Percentiles rank a stretch among this genome's conserved stretches.
These are phyloP conservation scores for Umbelopsis ramanniana DNA, from an alignment of 192 early-diverging fungal genomes.

Conservation along the genomic window DNA sequence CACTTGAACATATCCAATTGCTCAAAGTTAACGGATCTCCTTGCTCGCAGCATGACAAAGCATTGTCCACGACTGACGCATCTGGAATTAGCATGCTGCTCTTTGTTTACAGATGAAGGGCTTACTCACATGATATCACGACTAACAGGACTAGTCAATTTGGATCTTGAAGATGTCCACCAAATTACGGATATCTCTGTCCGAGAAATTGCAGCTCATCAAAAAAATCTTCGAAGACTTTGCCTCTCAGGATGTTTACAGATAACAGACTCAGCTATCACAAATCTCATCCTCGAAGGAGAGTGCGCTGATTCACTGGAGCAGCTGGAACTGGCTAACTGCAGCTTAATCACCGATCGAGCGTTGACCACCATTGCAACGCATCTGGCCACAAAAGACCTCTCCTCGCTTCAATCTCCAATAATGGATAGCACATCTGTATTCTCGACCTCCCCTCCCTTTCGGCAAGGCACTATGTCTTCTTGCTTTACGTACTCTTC, in stretches of 20 bases:
- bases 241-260: constrained; percentile 46
- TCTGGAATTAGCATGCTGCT: constrained; percentile 53
- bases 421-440: constrained; percentile 14
- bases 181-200: constrained; percentile 38
- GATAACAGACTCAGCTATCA: constrained; percentile 42
- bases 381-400: constrained; percentile 39
- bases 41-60: constrained; percentile 39
- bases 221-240: constrained; percentile 31
- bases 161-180: constrained; percentile 45
- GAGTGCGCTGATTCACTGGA: constrained; percentile 35
- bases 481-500: constrained; percentile 12
- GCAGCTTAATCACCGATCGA: constrained; percentile 48
- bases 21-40: constrained; percentile 38
- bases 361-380: constrained; percentile 49
- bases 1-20: constrained; percentile 53
- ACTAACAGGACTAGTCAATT: constrained; percentile 20
- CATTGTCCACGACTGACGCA: constrained; percentile 42
- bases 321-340: constrained; percentile 53
- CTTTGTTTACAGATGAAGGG: constrained; percentile 45
- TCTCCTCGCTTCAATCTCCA: constrained; percentile 34
- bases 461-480: constrained; percentile 24
- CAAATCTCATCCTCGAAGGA: constrained; percentile 33
- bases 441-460: constrained; percentile 35
- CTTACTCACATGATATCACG: constrained; percentile 36
- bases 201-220: constrained; percentile 34